These are phyloP conservation scores for Porphyrellus cyaneotinctus DNA, from an alignment of 768 basidiomycete genomes.

Conservation along the genomic window DNA sequence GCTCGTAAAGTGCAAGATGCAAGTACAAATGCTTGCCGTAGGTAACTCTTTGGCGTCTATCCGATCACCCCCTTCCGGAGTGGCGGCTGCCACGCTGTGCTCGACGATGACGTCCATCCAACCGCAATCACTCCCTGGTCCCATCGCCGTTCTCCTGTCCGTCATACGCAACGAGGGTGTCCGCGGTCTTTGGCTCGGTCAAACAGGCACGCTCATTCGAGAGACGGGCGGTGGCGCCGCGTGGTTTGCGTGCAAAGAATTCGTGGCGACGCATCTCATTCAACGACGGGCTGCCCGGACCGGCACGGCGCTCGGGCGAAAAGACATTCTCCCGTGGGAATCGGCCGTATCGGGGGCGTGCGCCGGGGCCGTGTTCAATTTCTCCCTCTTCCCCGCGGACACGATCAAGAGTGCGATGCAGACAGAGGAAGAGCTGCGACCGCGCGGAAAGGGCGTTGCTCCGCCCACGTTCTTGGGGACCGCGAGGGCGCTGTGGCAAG, in stretches of 20 bases:
- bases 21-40: conserved; percentile 79
- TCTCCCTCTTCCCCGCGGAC: conserved; percentile 93
- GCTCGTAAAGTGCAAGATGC: conserved; percentile 96
- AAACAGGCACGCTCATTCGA: conserved; percentile 88
- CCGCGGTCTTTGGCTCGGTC: conserved; percentile 93
- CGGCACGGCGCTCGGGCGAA: conserved; percentile 32
- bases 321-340: conserved; percentile 67
- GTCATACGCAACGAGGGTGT: conserved; percentile 67
- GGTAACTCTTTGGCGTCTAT: conserved; percentile 14
- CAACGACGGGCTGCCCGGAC: conserved; percentile 38
- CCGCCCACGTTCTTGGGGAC: conserved; percentile 51
- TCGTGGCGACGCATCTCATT: conserved; percentile 59
- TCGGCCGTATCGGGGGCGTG: conserved; percentile 82
- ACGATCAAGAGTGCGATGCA: conserved; percentile 93
- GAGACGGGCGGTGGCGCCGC: conserved; percentile 89
- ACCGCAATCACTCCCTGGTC: conserved; percentile 55
- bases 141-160: conserved; percentile 59
- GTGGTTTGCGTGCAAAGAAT: conserved; percentile 91
- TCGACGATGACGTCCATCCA: conserved; percentile 5
- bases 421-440: conserved; percentile 84
- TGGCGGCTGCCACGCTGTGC: conserved; percentile 14
- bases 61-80: conserved; percentile 10
- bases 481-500: conserved; percentile 64
- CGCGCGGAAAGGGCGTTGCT: conserved; percentile 35
- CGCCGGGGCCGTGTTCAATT: conserved; percentile 81